Percentiles rank a stretch among this genome's conserved stretches.
phyloP scores from a whole-genome alignment of 208 protist species.

The Acanthamoeba lugdunensis region DNA sequence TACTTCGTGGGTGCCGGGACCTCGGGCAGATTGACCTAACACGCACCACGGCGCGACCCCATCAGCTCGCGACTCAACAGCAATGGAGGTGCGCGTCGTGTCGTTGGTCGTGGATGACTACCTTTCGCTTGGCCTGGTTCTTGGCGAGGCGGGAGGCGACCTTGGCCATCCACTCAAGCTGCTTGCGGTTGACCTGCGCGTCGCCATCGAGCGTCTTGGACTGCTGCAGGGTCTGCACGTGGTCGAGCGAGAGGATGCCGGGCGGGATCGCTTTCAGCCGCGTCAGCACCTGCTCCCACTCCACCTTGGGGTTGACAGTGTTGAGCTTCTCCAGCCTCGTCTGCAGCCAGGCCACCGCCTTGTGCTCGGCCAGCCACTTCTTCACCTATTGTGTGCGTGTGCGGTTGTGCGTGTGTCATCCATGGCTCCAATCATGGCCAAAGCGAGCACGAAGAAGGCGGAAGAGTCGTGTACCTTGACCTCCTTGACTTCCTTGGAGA shows the following conservation, averaged over 20 bases:
- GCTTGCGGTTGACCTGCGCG: neutral
- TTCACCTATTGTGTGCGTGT: neutral
- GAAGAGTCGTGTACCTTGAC: neutral
- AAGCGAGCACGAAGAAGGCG: neutral
- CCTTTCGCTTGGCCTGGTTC: no score
- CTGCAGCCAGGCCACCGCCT: slow-evolving; percentile 9
- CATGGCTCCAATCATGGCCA: neutral
- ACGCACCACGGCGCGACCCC: neutral
- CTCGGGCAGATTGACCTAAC: neutral
- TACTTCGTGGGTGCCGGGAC: slow-evolving; percentile 9
- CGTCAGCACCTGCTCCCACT: neutral
- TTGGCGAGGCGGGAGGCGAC: neutral
- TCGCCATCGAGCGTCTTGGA: neutral
- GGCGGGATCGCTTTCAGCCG: neutral
- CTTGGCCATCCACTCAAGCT: neutral
- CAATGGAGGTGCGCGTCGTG: neutral
- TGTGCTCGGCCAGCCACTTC: slow-evolving; percentile 2
- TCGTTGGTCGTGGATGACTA: neutral
- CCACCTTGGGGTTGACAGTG: neutral
- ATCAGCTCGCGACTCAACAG: no score
- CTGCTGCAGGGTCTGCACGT: neutral
- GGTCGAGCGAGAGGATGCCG: neutral
- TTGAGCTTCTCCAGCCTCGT: slow-evolving; percentile 7
- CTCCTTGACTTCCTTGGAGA: slow-evolving; percentile 11
- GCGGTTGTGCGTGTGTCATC: neutral